Percentiles rank a stretch among this genome's conserved stretches.
phyloP scores from a whole-genome alignment of 2,329 filamentous ascomycete species.

The Davidsoniella neocaledoniae region DNA sequence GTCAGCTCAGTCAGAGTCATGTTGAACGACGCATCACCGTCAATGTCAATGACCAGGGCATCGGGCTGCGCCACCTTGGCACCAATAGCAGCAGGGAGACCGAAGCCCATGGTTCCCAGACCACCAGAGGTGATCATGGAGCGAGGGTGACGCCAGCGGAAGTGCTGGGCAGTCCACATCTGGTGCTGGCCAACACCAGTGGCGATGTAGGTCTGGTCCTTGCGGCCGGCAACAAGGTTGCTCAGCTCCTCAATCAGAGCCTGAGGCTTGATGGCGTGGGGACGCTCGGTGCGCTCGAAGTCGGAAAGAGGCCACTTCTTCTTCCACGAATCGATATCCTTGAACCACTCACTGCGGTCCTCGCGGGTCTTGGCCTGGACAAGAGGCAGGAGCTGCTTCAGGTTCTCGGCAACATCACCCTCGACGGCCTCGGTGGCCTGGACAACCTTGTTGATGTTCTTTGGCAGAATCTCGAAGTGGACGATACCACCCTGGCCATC shows the following conservation, averaged over 20 bases:
- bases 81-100: slow-evolving; percentile 85
- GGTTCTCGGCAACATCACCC: slow-evolving; percentile 72
- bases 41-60: slow-evolving; percentile 82
- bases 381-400: slow-evolving; percentile 56
- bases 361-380: slow-evolving; percentile 44
- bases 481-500: slow-evolving; percentile 86
- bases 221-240: slow-evolving; percentile 61
- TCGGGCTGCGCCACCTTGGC: slow-evolving; percentile 70
- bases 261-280: slow-evolving; percentile 85
- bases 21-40: slow-evolving; percentile 96
- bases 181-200: slow-evolving; percentile 96
- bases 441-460: slow-evolving; percentile 99
- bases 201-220: slow-evolving; percentile 71
- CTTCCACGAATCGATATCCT: slow-evolving; percentile 83
- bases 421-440: slow-evolving; percentile 92
- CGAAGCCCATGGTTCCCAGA: slow-evolving; percentile 76
- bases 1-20: slow-evolving; percentile 96
- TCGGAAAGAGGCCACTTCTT: slow-evolving; percentile 66
- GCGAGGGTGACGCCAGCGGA: slow-evolving; percentile 79
- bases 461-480: slow-evolving; percentile 96
- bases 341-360: slow-evolving; percentile 72
- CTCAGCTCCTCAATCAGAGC: slow-evolving; percentile 81
- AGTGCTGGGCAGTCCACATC: slow-evolving; percentile 98
- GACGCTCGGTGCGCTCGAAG: slow-evolving; percentile 62
- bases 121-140: slow-evolving; percentile 95